phyloP scores from a whole-genome alignment of 257 asterid species.

The Nicotiana paniculata region DNA sequence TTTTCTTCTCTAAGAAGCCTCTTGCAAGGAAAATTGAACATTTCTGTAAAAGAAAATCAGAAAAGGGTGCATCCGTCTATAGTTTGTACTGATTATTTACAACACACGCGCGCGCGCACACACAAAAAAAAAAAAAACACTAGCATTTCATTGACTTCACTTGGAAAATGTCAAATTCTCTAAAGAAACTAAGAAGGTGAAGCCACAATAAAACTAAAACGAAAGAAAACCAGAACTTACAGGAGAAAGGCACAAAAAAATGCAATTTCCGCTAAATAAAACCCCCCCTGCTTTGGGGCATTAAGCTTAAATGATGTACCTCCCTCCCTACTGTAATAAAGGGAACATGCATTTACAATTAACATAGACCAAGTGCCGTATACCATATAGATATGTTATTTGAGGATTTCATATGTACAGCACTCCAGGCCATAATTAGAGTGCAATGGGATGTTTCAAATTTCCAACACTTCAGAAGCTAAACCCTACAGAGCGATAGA shows the following conservation, averaged over 20 bases:
- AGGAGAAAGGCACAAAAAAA: not conserved
- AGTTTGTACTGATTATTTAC: not conserved
- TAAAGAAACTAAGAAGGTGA: not conserved
- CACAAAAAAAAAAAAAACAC: not conserved
- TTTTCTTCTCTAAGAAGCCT: not conserved
- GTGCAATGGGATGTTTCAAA: not conserved
- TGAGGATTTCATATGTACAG: not conserved
- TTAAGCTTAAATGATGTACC: not conserved
- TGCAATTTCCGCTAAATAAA: not conserved
- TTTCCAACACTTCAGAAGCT: not conserved
- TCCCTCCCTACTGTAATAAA: not conserved
- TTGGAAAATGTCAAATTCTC: not conserved
- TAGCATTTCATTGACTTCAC: not conserved
- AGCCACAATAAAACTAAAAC: not conserved
- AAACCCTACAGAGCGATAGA: conserved; percentile 15
- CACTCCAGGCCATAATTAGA: conserved; percentile 1
- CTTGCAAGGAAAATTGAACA: not conserved
- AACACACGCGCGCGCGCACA: too few relatives aligned
- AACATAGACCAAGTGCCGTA: not conserved
- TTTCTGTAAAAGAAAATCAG: not conserved
- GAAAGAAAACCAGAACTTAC: not conserved
- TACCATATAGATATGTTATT: not conserved
- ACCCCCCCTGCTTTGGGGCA: not conserved
- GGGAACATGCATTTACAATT: not conserved
- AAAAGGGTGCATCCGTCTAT: not conserved